phyloP scores from a whole-genome alignment of 1,139 yeast genomes.

The Petasospora rhodanensis region DNA sequence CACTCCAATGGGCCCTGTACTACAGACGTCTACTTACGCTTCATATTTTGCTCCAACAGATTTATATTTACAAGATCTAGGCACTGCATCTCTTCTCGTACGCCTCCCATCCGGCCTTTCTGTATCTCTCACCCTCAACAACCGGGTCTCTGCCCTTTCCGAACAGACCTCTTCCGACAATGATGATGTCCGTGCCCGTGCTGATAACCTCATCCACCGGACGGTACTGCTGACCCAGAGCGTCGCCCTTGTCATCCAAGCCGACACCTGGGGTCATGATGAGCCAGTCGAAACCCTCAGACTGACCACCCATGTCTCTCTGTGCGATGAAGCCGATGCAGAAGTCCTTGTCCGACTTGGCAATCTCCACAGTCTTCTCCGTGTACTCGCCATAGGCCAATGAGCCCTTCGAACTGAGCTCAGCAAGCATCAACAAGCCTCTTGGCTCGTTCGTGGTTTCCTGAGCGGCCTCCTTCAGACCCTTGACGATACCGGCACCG shows the following conservation, averaged over 20 bases:
- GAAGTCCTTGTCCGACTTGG: conserved; percentile 79
- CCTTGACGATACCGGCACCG: conserved; percentile 89
- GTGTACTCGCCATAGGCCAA: conserved; percentile 93
- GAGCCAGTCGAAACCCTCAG: conserved; percentile 89
- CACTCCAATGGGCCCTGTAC: no score
- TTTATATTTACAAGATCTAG: no score
- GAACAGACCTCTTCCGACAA: conserved; percentile 94
- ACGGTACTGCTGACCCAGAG: conserved; percentile 93
- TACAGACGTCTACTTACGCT: no score
- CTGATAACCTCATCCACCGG: conserved; percentile 79
- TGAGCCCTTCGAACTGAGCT: conserved; percentile 88
- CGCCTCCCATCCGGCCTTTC: conserved; percentile 93
- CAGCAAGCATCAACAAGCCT: conserved; percentile 93
- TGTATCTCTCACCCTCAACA: conserved; percentile 82
- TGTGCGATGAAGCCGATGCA: conserved; percentile 97
- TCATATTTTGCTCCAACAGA: no score
- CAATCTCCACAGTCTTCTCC: conserved; percentile 79
- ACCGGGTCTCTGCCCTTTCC: conserved; percentile 94
- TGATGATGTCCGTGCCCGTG: conserved; percentile 87
- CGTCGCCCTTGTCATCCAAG: conserved; percentile 94
- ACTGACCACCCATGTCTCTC: conserved; percentile 75
- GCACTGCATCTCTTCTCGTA: conserved; percentile 51
- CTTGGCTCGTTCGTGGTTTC: conserved; percentile 70
- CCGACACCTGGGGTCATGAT: conserved; percentile 99
- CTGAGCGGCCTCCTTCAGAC: conserved; percentile 76